These are phyloP conservation scores for Pleurotus tuoliensis DNA, from an alignment of 768 basidiomycete genomes.

Conservation along the genomic window DNA sequence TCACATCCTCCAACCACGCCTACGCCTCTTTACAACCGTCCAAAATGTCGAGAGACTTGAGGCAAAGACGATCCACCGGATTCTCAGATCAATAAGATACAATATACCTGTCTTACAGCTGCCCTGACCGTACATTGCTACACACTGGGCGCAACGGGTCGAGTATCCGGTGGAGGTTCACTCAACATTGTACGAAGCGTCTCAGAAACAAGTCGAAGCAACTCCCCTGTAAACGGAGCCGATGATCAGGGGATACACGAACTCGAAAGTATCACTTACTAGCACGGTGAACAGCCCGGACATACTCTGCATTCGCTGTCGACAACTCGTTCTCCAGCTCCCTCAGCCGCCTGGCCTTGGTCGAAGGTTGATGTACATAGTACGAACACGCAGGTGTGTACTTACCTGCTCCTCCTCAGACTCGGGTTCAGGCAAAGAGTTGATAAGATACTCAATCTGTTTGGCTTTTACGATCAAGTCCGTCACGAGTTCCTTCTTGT, in stretches of 20 bases:
- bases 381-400: too few relatives aligned
- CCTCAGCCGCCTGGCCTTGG: conserved; percentile 63
- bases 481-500: conserved; percentile 77
- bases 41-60: too few relatives aligned
- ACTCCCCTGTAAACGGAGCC: conserved; percentile 37
- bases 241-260: background rate
- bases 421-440: conserved; percentile 75
- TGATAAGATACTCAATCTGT: conserved; percentile 82
- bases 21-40: too few relatives aligned
- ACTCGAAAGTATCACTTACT: conserved; percentile 44
- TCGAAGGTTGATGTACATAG: background rate
- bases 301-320: conserved; percentile 72
- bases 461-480: conserved; percentile 87
- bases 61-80: too few relatives aligned
- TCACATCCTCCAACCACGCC: too few relatives aligned
- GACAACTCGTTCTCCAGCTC: conserved; percentile 68
- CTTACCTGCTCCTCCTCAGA: conserved; percentile 71
- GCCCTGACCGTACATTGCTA: too few relatives aligned
- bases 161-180: conserved; percentile 38
- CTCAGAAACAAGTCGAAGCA: conserved; percentile 59
- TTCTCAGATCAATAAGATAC: too few relatives aligned
- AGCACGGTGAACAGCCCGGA: conserved; percentile 65
- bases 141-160: too few relatives aligned
- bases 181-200: conserved; percentile 53
- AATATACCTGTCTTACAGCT: too few relatives aligned